phyloP scores from a whole-genome alignment of 2,329 filamentous ascomycete genomes.

The Cercospora citrullina region DNA sequence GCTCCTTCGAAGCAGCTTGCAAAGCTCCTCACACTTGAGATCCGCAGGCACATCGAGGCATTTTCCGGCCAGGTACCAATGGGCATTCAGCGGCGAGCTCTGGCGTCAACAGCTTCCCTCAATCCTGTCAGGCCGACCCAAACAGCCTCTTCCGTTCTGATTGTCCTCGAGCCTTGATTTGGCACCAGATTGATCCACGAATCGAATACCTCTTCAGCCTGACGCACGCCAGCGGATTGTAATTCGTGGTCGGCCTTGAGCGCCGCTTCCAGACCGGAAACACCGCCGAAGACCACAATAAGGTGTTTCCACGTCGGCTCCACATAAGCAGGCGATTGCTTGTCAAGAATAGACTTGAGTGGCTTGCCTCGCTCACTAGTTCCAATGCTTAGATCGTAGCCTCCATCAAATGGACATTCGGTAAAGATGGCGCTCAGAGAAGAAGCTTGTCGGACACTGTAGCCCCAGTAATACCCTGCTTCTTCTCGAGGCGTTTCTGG shows the following conservation, averaged over 20 bases:
- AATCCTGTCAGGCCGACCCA: slow-evolving; percentile 73
- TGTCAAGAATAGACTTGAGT: slow-evolving; percentile 35
- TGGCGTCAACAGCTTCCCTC: slow-evolving; percentile 45
- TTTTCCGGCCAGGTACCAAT: slow-evolving; percentile 16
- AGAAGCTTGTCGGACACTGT: slow-evolving; percentile 64
- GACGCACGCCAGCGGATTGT: slow-evolving; percentile 61
- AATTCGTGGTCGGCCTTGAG: slow-evolving; percentile 63
- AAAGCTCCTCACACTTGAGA: slow-evolving; percentile 1
- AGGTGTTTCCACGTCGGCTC: slow-evolving; percentile 59
- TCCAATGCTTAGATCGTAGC: slow-evolving; percentile 80
- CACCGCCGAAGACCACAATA: slow-evolving; percentile 77
- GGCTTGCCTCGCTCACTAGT: slow-evolving; percentile 72
- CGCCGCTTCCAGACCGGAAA: slow-evolving; percentile 75
- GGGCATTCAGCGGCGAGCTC: slow-evolving; percentile 23
- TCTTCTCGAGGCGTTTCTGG: slow-evolving; percentile 70
- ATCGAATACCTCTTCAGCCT: slow-evolving; percentile 72
- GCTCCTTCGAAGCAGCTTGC: background rate
- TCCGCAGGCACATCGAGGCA: slow-evolving; percentile 11
- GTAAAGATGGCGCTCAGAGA: slow-evolving; percentile 75
- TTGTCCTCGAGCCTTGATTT: slow-evolving; percentile 76
- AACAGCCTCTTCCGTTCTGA: slow-evolving; percentile 80
- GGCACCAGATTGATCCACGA: slow-evolving; percentile 80
- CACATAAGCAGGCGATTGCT: slow-evolving; percentile 49
- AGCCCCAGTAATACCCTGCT: slow-evolving; percentile 85
- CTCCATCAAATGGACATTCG: slow-evolving; percentile 70